phyloP scores from a whole-genome alignment of 2,329 filamentous ascomycete species.

The Cercospora citrullina region DNA sequence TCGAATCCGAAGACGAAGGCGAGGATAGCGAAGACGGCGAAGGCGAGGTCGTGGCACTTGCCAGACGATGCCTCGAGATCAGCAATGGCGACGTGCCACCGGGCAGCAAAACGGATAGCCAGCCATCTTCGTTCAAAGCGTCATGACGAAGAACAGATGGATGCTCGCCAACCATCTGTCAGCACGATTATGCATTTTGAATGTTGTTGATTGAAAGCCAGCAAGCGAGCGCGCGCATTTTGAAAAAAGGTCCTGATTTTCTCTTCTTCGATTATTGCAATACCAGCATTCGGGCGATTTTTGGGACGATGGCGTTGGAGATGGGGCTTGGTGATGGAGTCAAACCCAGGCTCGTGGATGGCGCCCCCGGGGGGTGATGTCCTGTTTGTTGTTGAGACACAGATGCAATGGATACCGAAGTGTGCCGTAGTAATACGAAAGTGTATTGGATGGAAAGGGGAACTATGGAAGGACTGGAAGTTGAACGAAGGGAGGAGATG shows the following conservation, averaged over 20 bases:
- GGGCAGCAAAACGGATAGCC: slow-evolving; percentile 24
- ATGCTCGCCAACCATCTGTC: neutral
- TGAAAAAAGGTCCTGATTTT: slow-evolving; percentile 6
- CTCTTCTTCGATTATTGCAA: slow-evolving; percentile 12
- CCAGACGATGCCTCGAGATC: slow-evolving; percentile 79
- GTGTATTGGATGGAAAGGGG: neutral
- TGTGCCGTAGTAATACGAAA: slow-evolving; percentile 4
- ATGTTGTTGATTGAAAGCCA: slow-evolving; percentile 21
- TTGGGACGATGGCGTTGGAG: slow-evolving; percentile 3
- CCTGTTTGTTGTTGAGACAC: slow-evolving; percentile 1
- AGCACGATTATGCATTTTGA: slow-evolving; percentile 16
- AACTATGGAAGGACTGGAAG: neutral
- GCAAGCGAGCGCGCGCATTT: slow-evolving; percentile 21
- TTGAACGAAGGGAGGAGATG: neutral
- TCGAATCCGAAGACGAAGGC: slow-evolving; percentile 77
- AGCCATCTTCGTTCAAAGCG: slow-evolving; percentile 27
- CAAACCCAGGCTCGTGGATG: neutral
- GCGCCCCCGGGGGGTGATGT: slow-evolving; percentile 9
- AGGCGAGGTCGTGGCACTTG: slow-evolving; percentile 87
- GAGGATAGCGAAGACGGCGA: slow-evolving; percentile 92
- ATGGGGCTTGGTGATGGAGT: neutral
- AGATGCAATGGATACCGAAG: slow-evolving; percentile 1
- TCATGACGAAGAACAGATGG: slow-evolving; percentile 3
- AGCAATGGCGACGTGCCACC: slow-evolving; percentile 26
- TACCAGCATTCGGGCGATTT: slow-evolving; percentile 21